Base-by-base conservation (phyloP, 2,329 filamentous ascomycete genomes). In the Hypoxylon rubiginosum region DNA sequence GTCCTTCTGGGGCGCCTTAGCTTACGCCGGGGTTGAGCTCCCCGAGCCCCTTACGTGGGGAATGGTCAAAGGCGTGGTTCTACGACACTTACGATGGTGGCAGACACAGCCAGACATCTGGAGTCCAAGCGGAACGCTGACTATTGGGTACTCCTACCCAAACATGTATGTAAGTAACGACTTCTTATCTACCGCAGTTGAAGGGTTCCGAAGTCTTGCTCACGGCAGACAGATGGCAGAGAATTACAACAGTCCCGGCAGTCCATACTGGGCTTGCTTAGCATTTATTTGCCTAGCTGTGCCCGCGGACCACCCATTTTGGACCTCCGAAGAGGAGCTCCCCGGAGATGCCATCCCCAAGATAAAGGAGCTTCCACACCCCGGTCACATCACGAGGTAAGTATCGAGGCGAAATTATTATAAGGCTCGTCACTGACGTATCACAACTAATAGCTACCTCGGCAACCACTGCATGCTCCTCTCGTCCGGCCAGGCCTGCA, bases 171-270 rank as follows among this genome's bases (percentile, higher is more conserved):
- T 82, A 77, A 77, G 81, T 82, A 73, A 36, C 41, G 9, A 34
- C 4, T 34, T 9, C n/a, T 3, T 17, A 15, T 6, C 43, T 36
- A 28, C 52, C 10, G 41, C 36, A 10, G 36, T 4, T 41, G 9
- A 4, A n/a, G 11, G 13, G 32, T 26, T n/a, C 0, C 8, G 24
- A 28, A 4, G 41, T 15, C 17, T 46, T 13, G 45, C 66, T 74
- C 28, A 74, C 49, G 11, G 52, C 19, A 19, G 11, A 48, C 56
- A 91, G 78, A 87, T 94, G 80, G 90, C 91, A 0, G 92, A 94
- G 79, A 94, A 94, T 76, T 94, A 94, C 80, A 94, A 94, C 78
- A 93, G 90, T 9, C 91, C 92, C 0, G 90, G 90, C 34, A 88
- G 85, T 59, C 85, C 85, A 72, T 94, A 94, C 77, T 94, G 92